Base-by-base conservation (phyloP, 768 basidiomycete species). In the Jaapia argillacea region DNA sequence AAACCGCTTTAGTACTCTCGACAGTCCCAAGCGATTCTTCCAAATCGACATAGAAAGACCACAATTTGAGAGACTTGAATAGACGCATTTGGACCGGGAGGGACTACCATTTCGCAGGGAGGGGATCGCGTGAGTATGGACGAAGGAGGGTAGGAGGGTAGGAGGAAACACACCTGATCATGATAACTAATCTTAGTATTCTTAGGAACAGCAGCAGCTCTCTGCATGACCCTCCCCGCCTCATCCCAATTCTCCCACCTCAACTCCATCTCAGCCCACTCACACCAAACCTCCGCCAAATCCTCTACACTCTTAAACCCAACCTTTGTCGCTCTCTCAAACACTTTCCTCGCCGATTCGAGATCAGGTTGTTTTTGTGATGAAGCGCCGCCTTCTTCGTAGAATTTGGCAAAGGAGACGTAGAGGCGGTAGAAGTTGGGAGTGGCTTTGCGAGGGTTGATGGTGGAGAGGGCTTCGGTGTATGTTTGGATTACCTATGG, bases 241-340 rank as follows among this genome's bases (percentile, higher is more conserved):
- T 97, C 92, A 45, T 98, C 94, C 53, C 93, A 97, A 57, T 96
- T 96, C 51, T 94, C 93, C 40, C 92, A 84, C 35, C 94, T 79
- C 40, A 98, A 72, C 59, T 99, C 96, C 84, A 98, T 81, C 64
- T 99, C 96, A 5, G 96, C 80, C 94, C 96, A 98, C 64, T 98
- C 96, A 55, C 93, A 97, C 96, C 96, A 99, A 12, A 97, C 77
- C 60, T 98, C 96, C 0, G 96, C 96, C 20, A 99, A 72, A 54
- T 99, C 96, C 58, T 99, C 94, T 6, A 99, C 93, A n/a, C 77
- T 72, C 62, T 84, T 89, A 70, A 92, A 97, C 56, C 85, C 86
- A 33, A 96, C 80, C 53, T 86, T 88, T 3, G 85, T 85, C 4
- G 79, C 94, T 61, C 89, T 94, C 58, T 97, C 92, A 26, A 98